Conservation (phyloP, 228 moss, liverwort and hornwort genomes). For the Sphagnum magellanicum region DNA sequence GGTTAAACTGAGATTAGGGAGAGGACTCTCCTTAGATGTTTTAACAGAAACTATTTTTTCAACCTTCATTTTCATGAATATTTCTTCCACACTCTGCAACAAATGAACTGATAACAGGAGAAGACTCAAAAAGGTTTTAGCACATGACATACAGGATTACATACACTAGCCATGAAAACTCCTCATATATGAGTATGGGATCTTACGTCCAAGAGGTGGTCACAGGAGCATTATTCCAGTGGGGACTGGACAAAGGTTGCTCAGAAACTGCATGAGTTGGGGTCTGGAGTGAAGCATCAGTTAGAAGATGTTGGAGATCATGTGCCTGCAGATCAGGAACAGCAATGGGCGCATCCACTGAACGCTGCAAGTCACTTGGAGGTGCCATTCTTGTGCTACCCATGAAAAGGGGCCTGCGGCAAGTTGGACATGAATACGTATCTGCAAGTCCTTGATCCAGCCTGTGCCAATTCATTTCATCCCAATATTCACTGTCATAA, state of each 20-base stretch:
- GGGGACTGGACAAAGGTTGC: conserved; percentile 34
- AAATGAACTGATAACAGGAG: neutral
- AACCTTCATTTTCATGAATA: neutral
- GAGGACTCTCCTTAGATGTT: neutral
- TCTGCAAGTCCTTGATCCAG: conserved; percentile 95
- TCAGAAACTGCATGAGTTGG: conserved; percentile 36
- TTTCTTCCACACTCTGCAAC: neutral
- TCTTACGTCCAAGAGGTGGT: conserved; percentile 75
- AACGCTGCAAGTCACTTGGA: conserved; percentile 51
- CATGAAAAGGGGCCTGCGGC: conserved; percentile 96
- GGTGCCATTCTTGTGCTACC: conserved; percentile 61
- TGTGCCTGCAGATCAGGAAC: conserved; percentile 46
- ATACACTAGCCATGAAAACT: neutral
- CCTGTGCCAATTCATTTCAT: conserved; percentile 37
- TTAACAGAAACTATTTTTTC: too few relatives aligned
- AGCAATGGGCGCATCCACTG: conserved; percentile 40
- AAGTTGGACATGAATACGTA: conserved; percentile 94
- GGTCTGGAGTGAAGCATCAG: conserved; percentile 30
- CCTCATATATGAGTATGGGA: neutral
- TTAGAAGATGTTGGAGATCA: conserved; percentile 32
- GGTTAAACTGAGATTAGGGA: neutral
- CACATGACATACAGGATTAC: too few relatives aligned
- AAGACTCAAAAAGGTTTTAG: too few relatives aligned
- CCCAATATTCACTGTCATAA: neutral
- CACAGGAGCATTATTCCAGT: conserved; percentile 69